Evolutionary conservation across 2,329 filamentous ascomycete genomes (phyloP).

Genomic region (Mariannaea elegans): DNA sequence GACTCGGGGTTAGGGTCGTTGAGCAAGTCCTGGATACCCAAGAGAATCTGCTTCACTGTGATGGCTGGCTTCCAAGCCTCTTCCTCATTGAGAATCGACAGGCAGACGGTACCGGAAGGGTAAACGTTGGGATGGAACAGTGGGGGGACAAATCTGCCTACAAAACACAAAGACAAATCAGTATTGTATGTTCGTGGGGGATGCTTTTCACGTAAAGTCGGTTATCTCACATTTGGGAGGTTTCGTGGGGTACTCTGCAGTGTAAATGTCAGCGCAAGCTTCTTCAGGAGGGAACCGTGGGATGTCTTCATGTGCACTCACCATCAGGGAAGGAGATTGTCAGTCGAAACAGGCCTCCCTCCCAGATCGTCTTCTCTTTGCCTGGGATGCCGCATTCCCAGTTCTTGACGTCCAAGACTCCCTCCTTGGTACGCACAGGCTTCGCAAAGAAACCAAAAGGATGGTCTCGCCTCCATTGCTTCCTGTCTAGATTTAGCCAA

Average conservation of each 20-base stretch:
- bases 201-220: neutral
- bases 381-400: conserved; percentile 98
- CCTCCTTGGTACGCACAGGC: conserved; percentile 80
- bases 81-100: conserved; percentile 97
- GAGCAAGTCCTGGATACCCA: conserved; percentile 94
- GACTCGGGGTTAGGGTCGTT: conserved; percentile 98
- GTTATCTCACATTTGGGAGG: conserved; percentile 87
- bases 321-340: conserved; percentile 93
- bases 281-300: conserved; percentile 4
- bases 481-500: conserved; percentile 62
- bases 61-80: conserved; percentile 99
- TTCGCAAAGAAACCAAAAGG: conserved; percentile 98
- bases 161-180: conserved; percentile 20
- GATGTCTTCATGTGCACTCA: conserved; percentile 53
- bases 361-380: conserved; percentile 97
- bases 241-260: conserved; percentile 93
- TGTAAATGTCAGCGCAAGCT: conserved; percentile 25
- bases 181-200: conserved; percentile 3
- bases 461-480: conserved; percentile 96
- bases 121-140: conserved; percentile 99
- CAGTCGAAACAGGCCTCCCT: conserved; percentile 96
- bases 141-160: conserved; percentile 95
- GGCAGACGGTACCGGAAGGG: conserved; percentile 94
- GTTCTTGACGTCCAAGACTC: conserved; percentile 88
- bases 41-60: conserved; percentile 95